Evolutionary conservation across 2,329 filamentous ascomycete species (phyloP), one percentile per base, ranked within the genome.

Genomic region (Cercospora sp.): DNA sequence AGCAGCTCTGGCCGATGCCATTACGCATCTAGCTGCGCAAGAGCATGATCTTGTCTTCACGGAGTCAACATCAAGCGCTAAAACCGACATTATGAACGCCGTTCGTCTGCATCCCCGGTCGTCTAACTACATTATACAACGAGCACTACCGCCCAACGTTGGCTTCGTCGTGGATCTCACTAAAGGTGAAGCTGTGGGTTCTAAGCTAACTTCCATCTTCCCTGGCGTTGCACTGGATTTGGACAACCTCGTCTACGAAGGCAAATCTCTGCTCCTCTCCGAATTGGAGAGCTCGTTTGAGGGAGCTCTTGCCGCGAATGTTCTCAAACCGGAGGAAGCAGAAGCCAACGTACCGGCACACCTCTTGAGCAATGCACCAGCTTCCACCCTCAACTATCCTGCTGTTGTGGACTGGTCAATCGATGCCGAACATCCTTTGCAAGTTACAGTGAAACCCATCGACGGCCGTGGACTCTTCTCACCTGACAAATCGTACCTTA

Each of bases 401-500:
- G 18, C 68, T 20, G 66, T 71, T 2, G 59, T 71, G 3, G 66
- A 70, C 65, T 71, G 69, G 69, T 48, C 57, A 12, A 23, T 59
- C 5, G 58, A 64, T 33, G 30, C 28, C n/a, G 57, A 66, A 33
- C 57, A 59, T 31, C 60, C 66, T 5, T 26, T 70, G 48, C 63
- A 58, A n/a, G 48, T 70, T 48, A 68, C 60, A 5, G 61, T 71
- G 18, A 62, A 59, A 3, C 69, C 69, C 7, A 67, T 70, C 53
- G 18, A 58, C n/a, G 60, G 64, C 60, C 33, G 30, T 26, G 68
- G 66, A 13, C 31, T 71, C 5, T 70, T 70, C 63, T 67, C 48
- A 6, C 36, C 68, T n/a, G 62, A 70, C 60, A 70, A 67, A 36
- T 63, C 71, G 4, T 72, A 72, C 36, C 64, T 72, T 36, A 64